phyloP scores from a whole-genome alignment of 495 filamentous ascomycete genomes.

The Saxophila tyrrhenica region DNA sequence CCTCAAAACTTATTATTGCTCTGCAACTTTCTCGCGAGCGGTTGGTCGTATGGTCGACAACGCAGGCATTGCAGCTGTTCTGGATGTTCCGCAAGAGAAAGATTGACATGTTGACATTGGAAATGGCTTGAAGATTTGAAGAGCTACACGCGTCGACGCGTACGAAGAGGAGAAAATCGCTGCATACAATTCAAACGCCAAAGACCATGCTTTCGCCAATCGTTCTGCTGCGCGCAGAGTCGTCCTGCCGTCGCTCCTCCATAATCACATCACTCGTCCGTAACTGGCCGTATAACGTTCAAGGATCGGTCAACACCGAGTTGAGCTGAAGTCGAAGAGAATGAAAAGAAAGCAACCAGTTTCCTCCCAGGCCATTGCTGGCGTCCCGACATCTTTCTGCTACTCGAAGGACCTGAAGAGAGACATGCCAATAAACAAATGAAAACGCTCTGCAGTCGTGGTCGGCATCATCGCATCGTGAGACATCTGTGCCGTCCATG shows the following conservation, averaged over 20 bases:
- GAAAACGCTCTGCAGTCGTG: background rate
- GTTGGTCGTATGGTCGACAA: no score
- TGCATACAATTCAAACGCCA: background rate
- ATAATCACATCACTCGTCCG: no score
- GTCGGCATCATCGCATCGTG: background rate
- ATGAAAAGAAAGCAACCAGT: background rate
- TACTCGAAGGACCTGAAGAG: no score
- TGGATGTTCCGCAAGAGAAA: no score
- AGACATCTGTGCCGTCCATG: background rate
- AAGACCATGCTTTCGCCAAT: background rate
- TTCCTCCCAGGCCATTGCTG: slow-evolving; percentile 17
- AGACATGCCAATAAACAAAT: background rate
- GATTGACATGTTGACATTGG: no score
- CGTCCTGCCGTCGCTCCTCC: slow-evolving; percentile 9
- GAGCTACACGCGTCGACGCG: background rate
- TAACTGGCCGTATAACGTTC: no score
- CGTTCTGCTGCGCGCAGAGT: slow-evolving; percentile 1
- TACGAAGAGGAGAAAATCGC: background rate
- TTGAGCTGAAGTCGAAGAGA: background rate
- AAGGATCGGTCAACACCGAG: no score
- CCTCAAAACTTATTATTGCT: no score
- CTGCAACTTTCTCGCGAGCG: no score
- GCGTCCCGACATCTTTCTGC: slow-evolving; percentile 7
- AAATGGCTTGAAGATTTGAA: no score
- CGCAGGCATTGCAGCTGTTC: no score